Percentiles rank a stretch among this genome's conserved stretches.
These are phyloP conservation scores for Lanmaoa pseudosensibilis DNA, from an alignment of 768 basidiomycete species.

Conservation along the genomic window DNA sequence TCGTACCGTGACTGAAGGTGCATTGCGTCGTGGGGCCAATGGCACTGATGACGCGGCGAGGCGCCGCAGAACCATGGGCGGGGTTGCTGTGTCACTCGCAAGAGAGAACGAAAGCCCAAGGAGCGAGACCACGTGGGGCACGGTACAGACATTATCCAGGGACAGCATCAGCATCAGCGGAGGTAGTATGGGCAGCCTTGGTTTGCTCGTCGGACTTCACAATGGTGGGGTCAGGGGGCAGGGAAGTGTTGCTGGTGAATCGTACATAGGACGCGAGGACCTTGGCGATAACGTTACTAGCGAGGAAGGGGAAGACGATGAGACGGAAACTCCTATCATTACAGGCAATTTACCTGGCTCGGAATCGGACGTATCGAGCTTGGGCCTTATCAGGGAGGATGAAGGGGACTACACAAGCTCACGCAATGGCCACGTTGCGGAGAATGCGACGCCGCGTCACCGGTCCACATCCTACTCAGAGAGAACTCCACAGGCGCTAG, in stretches of 20 bases:
- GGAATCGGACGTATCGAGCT: constrained; percentile 19
- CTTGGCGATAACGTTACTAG: constrained; percentile 9
- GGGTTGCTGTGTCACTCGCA: constrained; percentile 14
- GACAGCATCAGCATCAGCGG: constrained; percentile 19
- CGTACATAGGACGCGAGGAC: constrained; percentile 20
- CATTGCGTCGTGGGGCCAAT: constrained; percentile 4
- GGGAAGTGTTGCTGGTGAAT: constrained; percentile 18
- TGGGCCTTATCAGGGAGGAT: constrained; percentile 36
- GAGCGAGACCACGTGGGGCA: constrained; percentile 39
- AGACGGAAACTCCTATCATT: constrained; percentile 21
- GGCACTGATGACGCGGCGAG: constrained; percentile 8
- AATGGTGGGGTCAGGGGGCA: constrained; percentile 31
- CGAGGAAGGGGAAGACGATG: constrained; percentile 21
- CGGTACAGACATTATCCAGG: constrained; percentile 28
- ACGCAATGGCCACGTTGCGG: constrained; percentile 9
- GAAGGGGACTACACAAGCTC: constrained; percentile 23
- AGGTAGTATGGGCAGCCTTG: constrained; percentile 31
- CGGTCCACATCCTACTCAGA: constrained; percentile 22
- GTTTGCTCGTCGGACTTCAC: constrained; percentile 31
- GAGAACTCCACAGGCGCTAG: constrained; percentile 12
- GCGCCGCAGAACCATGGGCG: constrained; percentile 8
- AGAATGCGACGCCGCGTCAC: constrained; percentile 12
- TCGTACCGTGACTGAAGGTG: constrained; percentile 20
- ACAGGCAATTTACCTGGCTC: constrained; percentile 21
- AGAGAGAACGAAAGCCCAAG: constrained; percentile 29